Evolutionary conservation across 192 early-diverging fungal species (phyloP).

Genomic region (Bifiguratus adelaidae): DNA sequence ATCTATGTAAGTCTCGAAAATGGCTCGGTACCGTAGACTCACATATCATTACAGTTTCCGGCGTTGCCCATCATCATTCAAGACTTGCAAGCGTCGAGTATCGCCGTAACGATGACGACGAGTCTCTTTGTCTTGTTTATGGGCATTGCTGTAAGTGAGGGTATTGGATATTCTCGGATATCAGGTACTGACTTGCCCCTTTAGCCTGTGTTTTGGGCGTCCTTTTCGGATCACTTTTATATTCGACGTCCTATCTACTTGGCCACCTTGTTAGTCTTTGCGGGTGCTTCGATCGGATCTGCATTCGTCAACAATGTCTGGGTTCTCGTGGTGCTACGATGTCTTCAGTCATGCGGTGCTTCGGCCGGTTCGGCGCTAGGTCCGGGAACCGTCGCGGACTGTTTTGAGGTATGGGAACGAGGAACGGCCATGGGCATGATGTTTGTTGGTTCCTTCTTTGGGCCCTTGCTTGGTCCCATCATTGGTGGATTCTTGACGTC

Average conservation of each 20-base stretch:
- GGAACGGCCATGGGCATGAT: slow-evolving; percentile 17
- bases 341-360: slow-evolving; percentile 30
- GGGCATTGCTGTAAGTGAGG: slow-evolving; percentile 21
- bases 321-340: slow-evolving; percentile 23
- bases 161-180: too few relatives aligned
- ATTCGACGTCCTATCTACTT: slow-evolving; percentile 28
- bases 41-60: slow-evolving; percentile 3
- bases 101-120: slow-evolving; percentile 16
- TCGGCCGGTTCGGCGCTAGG: slow-evolving; percentile 30
- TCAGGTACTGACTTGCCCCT: too few relatives aligned
- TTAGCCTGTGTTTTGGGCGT: slow-evolving; percentile 31
- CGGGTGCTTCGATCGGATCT: slow-evolving; percentile 25
- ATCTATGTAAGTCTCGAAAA: slow-evolving; percentile 9
- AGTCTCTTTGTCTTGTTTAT: slow-evolving; percentile 38
- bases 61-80: slow-evolving; percentile 4
- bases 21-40: neutral
- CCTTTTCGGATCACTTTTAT: slow-evolving; percentile 25
- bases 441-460: slow-evolving; percentile 13
- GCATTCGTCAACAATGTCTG: slow-evolving; percentile 24
- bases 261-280: slow-evolving; percentile 22
- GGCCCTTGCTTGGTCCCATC: slow-evolving; percentile 16
- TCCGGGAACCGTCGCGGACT: slow-evolving; percentile 21
- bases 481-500: slow-evolving; percentile 34
- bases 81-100: slow-evolving; percentile 10
- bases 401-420: slow-evolving; percentile 17